Conservation (phyloP, 805 yeast genomes). For the Candida piceae region DNA sequence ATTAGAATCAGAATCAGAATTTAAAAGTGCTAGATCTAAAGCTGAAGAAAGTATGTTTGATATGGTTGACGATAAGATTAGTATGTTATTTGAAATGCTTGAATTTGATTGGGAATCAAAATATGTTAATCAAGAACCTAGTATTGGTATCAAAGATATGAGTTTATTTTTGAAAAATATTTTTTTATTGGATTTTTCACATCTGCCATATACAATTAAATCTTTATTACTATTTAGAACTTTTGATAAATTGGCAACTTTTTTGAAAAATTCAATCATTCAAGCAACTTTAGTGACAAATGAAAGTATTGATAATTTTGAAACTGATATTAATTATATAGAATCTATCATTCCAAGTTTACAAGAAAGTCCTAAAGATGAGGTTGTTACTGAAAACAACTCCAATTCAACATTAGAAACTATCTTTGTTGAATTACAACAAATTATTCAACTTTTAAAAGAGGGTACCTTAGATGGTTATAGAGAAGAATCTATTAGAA, state of each 20-base stretch:
- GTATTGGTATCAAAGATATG: constrained; percentile 72
- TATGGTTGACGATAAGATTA: constrained; percentile 75
- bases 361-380: constrained; percentile 14
- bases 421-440: constrained; percentile 74
- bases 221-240: constrained; percentile 80
- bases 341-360: constrained; percentile 49
- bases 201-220: constrained; percentile 72
- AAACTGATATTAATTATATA: constrained; percentile 71
- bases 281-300: constrained; percentile 52
- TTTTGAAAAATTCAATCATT: constrained; percentile 57
- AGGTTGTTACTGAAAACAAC: constrained; percentile 11
- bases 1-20: constrained; percentile 39
- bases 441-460: constrained; percentile 67
- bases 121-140: constrained; percentile 52
- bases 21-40: constrained; percentile 53
- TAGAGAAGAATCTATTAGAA: constrained; percentile 47
- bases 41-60: constrained; percentile 81
- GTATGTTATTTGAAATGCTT: constrained; percentile 75
- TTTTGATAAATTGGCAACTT: constrained; percentile 75
- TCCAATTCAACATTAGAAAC: constrained; percentile 52
- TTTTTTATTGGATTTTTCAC: constrained; percentile 78
- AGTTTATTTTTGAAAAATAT: constrained; percentile 80
- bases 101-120: constrained; percentile 79
- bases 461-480: constrained; percentile 62
- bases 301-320: constrained; percentile 67